A percentile compares a stretch with the other conserved stretches of the same genome.
Evolutionary conservation across 768 basidiomycete species (phyloP).

Genomic region (Aureoboletus auriporus): DNA sequence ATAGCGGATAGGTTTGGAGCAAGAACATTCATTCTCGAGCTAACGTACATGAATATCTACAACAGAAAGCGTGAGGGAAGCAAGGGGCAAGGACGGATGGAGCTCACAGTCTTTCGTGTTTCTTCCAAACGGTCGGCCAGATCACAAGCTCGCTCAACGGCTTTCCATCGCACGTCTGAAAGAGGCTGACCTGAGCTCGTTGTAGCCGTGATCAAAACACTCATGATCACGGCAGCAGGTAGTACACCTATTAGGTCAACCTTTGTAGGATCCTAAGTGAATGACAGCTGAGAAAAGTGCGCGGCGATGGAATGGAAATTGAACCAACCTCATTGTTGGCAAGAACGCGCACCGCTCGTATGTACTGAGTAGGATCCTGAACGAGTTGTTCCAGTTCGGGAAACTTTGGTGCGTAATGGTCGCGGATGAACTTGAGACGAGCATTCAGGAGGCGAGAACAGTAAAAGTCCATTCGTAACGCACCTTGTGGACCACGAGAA

Average conservation of each 20-base stretch:
- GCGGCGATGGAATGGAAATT: background rate
- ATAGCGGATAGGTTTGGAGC: conserved; percentile 98
- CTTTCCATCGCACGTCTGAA: conserved; percentile 65
- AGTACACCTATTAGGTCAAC: conserved; percentile 76
- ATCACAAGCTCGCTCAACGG: conserved; percentile 82
- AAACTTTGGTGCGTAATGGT: conserved; percentile 93
- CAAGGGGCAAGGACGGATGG: background rate
- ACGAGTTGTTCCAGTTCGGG: conserved; percentile 97
- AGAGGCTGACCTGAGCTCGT: conserved; percentile 80
- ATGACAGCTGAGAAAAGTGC: background rate
- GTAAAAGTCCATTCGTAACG: conserved; percentile 12
- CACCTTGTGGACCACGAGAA: conserved; percentile 94
- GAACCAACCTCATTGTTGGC: conserved; percentile 71
- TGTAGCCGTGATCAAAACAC: conserved; percentile 92
- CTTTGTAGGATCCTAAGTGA: conserved; percentile 75
- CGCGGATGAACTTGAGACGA: conserved; percentile 79
- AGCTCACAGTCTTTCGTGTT: conserved; percentile 74
- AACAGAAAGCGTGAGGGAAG: conserved; percentile 2
- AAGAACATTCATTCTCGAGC: conserved; percentile 96
- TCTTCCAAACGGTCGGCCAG: conserved; percentile 87
- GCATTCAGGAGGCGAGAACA: conserved; percentile 7
- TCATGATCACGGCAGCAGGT: conserved; percentile 90
- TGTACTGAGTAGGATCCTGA: conserved; percentile 87
- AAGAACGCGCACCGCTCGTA: conserved; percentile 82
- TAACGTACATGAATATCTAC: conserved; percentile 98